Conservation (phyloP, 2,329 filamentous ascomycete species). For the Hirsutella minnesotensis region DNA sequence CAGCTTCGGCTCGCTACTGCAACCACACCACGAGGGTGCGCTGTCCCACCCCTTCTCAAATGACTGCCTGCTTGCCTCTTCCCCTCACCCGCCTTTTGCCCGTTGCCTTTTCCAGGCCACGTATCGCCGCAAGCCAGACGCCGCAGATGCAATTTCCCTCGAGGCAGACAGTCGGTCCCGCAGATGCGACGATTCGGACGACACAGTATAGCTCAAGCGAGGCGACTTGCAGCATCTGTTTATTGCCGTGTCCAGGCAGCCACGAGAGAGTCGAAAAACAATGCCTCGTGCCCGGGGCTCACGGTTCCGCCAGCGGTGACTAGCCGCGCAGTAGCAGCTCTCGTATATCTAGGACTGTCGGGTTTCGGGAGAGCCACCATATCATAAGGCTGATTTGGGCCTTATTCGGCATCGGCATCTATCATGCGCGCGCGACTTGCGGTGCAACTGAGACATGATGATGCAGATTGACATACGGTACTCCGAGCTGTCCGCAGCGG, state of each 20-base stretch:
- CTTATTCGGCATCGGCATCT: background rate
- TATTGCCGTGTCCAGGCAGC: too few species aligned
- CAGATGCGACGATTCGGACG: background rate
- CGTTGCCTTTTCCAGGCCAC: background rate
- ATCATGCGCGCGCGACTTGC: background rate
- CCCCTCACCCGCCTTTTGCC: background rate
- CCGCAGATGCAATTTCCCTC: conserved; percentile 5
- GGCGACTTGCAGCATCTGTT: too few species aligned
- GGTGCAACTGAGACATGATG: background rate
- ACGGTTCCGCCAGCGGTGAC: background rate
- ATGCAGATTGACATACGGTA: background rate
- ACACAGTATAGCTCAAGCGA: background rate
- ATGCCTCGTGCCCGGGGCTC: background rate
- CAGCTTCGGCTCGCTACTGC: too few species aligned
- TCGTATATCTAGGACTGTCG: background rate
- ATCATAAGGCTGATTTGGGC: conserved; percentile 2
- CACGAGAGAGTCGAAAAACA: background rate
- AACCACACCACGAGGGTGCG: too few species aligned
- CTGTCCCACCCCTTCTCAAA: too few species aligned
- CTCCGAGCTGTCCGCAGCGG: background rate
- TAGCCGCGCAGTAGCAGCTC: too few species aligned
- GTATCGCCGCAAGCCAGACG: conserved; percentile 2
- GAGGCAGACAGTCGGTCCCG: background rate
- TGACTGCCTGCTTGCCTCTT: background rate
- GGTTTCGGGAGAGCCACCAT: background rate